Conservation (phyloP, 257 asterid species). For the Solanum peruvianum region DNA sequence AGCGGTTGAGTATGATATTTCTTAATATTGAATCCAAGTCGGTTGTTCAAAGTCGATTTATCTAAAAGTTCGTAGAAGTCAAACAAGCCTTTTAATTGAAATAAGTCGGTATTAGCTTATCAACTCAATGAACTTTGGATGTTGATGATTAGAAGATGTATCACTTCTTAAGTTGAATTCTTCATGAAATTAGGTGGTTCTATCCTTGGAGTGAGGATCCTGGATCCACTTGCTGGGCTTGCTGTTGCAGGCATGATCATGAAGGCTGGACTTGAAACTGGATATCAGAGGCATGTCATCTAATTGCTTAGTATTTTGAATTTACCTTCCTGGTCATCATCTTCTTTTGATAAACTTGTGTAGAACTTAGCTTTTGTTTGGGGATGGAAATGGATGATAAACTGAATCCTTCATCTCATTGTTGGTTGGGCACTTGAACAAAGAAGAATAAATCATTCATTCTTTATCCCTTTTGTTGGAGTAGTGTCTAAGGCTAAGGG, state of each 20-base stretch:
- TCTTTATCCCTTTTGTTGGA: background rate
- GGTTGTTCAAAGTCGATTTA: background rate
- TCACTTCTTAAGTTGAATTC: background rate
- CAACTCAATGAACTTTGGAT: background rate
- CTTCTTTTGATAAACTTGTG: background rate
- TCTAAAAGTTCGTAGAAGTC: background rate
- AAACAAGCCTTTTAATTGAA: background rate
- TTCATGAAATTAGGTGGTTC: conserved; percentile 62
- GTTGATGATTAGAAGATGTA: background rate
- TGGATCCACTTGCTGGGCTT: conserved; percentile 96
- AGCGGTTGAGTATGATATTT: background rate
- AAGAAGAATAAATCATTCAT: background rate
- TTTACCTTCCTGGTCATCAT: background rate
- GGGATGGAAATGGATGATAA: background rate
- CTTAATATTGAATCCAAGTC: background rate
- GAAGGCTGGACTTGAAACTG: conserved; percentile 85
- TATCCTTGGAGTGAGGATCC: conserved; percentile 72
- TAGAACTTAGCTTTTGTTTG: background rate
- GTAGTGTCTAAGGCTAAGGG: background rate
- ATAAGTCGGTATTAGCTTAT: background rate
- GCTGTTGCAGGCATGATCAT: conserved; percentile 90
- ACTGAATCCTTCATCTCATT: background rate
- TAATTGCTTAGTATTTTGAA: background rate
- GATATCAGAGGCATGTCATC: conserved; percentile 66
- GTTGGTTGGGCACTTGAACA: background rate